A percentile compares a stretch with the other conserved stretches of the same genome.
phyloP scores from a whole-genome alignment of 163 green algal species.

The Scenedesmus sp. region DNA sequence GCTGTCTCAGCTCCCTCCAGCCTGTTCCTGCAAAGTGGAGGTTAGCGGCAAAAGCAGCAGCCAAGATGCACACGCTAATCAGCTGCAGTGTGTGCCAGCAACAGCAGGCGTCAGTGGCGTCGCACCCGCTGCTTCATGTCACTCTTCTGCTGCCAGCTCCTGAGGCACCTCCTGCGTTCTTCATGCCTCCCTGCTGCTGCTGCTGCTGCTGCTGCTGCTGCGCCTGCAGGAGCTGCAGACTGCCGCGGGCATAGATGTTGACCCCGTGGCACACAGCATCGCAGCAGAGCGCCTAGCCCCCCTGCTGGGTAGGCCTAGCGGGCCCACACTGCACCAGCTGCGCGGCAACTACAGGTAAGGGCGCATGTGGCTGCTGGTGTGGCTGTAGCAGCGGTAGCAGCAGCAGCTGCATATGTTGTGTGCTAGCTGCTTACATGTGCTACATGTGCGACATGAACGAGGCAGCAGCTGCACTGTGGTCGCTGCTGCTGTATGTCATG shows the following conservation, averaged over 20 bases:
- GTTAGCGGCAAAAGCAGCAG: not conserved
- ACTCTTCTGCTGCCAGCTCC: not conserved
- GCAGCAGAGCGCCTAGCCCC: constrained; percentile 66
- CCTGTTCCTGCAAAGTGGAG: no score
- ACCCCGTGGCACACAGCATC: constrained; percentile 82
- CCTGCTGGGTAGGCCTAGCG: not conserved
- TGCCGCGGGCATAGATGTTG: constrained; percentile 92
- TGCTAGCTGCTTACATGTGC: not conserved
- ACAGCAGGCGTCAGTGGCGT: not conserved
- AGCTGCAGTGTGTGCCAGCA: not conserved
- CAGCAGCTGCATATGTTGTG: not conserved
- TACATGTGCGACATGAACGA: no score
- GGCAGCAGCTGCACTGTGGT: no score
- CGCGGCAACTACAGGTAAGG: constrained; percentile 73
- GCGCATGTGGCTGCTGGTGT: not conserved
- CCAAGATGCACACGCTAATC: not conserved
- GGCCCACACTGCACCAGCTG: constrained; percentile 57
- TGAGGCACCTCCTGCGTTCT: not conserved
- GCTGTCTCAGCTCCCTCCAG: no score
- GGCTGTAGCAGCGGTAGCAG: constrained; percentile 9
- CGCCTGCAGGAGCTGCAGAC: constrained; percentile 77
- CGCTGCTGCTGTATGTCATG: not conserved
- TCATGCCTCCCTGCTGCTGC: not conserved
- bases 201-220: not conserved
- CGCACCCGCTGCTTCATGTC: not conserved